phyloP scores from a whole-genome alignment of 1,139 yeast genomes.

The Trichomonascaceae sp. region DNA sequence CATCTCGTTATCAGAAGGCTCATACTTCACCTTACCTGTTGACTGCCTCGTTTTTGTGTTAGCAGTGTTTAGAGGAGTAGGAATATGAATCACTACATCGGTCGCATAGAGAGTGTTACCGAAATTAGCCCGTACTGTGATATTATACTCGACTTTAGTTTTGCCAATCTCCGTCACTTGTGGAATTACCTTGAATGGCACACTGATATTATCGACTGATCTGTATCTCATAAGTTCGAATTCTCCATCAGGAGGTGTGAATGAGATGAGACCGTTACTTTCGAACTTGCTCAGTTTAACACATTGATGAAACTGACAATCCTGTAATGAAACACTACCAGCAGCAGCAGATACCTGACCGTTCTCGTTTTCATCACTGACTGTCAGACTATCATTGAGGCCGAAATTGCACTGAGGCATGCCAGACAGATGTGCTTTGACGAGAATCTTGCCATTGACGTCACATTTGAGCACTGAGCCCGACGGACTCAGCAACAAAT shows the following conservation, averaged over 20 bases:
- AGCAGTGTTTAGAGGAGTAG: conserved; percentile 63
- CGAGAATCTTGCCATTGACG: conserved; percentile 69
- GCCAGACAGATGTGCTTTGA: conserved; percentile 73
- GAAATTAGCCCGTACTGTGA: conserved; percentile 57
- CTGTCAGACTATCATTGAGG: conserved; percentile 41
- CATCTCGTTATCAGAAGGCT: conserved; percentile 58
- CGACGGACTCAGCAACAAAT: conserved; percentile 48
- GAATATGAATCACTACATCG: conserved; percentile 58
- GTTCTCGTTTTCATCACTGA: conserved; percentile 23
- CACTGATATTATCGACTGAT: conserved; percentile 48
- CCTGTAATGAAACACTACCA: conserved; percentile 56
- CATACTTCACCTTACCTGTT: conserved; percentile 63
- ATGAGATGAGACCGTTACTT: conserved; percentile 57
- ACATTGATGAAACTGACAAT: conserved; percentile 85
- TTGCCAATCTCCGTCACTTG: conserved; percentile 49
- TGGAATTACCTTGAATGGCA: conserved; percentile 72
- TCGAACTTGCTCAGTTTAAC: conserved; percentile 69
- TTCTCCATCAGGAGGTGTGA: conserved; percentile 88
- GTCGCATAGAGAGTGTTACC: conserved; percentile 60
- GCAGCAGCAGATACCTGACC: conserved; percentile 34
- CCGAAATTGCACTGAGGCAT: conserved; percentile 70
- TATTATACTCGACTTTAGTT: conserved; percentile 47
- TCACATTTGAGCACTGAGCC: conserved; percentile 59
- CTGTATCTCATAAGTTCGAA: conserved; percentile 82
- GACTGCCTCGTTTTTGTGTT: conserved; percentile 39